Evolutionary conservation across 345 rosid genomes (phyloP), one percentile per base, ranked within the genome.

Genomic region (Eucalyptus tenuipes): DNA sequence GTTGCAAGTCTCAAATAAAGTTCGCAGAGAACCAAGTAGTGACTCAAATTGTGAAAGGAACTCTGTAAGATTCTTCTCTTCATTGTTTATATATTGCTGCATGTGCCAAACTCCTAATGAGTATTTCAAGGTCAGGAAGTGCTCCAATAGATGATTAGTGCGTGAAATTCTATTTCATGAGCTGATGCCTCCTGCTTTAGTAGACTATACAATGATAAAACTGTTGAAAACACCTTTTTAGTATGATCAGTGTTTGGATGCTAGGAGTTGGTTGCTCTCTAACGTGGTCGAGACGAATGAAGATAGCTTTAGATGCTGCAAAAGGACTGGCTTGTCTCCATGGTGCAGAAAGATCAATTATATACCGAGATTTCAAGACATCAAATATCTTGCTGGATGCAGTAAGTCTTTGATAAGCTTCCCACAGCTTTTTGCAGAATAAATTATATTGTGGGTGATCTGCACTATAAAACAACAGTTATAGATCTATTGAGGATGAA

Each of bases 311-410:
- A 80, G 94, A 94, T 84, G 99, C 96, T 87, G 99, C 99, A 75
- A 96, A 93, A 93, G 99, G 99, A 84, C 99, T 98, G 88, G 97
- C 98, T 52, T 94, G 92, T 95, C 99, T 98, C 92, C 99, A 97
- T 91, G 96, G 96, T 89, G 98, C 98, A 27, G 97, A 95, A 91
- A 93, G 98, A 86, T 94, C 98, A 24, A 88, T 98, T 89, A 98
- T 98, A 88, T 98, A 98, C 93, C 99, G 99, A 25, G 99, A 98
- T 91, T 94, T 98, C 93, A 98, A 98, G 95, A 95, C 99, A 85
- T 97, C 99, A 81, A 98, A 98, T 92, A 93, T 98, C 95, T 94
- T 98, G 92, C 94, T 98, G 86, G 98, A 96, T 89, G 92, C 85
- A 93, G 99, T 96, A 87, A 89, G 96, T 92, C 59, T 37, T 33